phyloP scores from a whole-genome alignment of 2,329 filamentous ascomycete species.

The Aspergillus sp. region DNA sequence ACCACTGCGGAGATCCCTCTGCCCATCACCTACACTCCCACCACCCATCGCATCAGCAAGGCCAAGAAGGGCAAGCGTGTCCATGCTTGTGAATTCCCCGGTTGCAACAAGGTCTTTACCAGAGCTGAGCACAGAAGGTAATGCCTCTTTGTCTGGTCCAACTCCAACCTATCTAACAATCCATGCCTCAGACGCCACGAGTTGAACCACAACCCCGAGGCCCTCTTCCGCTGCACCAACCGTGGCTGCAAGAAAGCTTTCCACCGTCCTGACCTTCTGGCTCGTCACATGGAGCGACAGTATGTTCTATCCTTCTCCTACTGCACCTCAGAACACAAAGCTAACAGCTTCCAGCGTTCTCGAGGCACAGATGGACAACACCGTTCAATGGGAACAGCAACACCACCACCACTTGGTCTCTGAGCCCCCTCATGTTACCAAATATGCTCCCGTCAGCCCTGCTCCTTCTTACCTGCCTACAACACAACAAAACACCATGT shows the following conservation, averaged over 20 bases:
- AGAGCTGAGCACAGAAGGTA: slow-evolving; percentile 46
- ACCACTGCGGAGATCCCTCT: slow-evolving; percentile 21
- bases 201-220: slow-evolving; percentile 47
- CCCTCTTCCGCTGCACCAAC: slow-evolving; percentile 39
- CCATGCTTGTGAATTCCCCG: slow-evolving; percentile 43
- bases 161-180: not conserved
- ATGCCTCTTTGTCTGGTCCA: not conserved
- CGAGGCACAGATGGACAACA: slow-evolving; percentile 28
- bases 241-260: slow-evolving; percentile 45
- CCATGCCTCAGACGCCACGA: slow-evolving; percentile 39
- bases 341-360: slow-evolving; percentile 22
- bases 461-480: slow-evolving; percentile 19
- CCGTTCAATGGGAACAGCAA: slow-evolving; percentile 20
- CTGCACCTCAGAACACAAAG: slow-evolving; percentile 4
- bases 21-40: slow-evolving; percentile 44
- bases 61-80: slow-evolving; percentile 50
- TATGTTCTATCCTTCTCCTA: slow-evolving; percentile 21
- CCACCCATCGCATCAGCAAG: slow-evolving; percentile 47
- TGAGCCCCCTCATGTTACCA: slow-evolving; percentile 15
- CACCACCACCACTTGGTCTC: slow-evolving; percentile 16
- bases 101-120: slow-evolving; percentile 48
- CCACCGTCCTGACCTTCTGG: slow-evolving; percentile 43
- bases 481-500: slow-evolving; percentile 28
- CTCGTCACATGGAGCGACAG: slow-evolving; percentile 48
- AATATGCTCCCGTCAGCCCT: slow-evolving; percentile 15